Conservation (phyloP, 495 filamentous ascomycete species). For the Penicillium bovifimosum region DNA sequence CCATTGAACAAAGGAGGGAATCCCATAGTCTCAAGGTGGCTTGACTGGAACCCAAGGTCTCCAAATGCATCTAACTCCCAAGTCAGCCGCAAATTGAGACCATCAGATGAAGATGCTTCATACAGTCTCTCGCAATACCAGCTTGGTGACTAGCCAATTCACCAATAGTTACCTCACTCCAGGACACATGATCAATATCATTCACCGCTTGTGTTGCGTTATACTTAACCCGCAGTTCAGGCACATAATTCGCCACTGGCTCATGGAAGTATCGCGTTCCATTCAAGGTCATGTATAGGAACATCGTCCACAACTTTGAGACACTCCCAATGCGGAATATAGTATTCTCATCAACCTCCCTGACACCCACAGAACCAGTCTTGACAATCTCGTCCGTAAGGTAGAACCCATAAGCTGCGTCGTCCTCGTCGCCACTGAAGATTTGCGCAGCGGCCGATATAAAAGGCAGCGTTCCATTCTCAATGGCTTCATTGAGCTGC, state of each 20-base stretch:
- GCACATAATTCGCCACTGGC: slow-evolving; percentile 42
- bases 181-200: slow-evolving; percentile 36
- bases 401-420: slow-evolving; percentile 3
- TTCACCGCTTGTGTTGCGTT: slow-evolving; percentile 17
- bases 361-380: slow-evolving; percentile 30
- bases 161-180: slow-evolving; percentile 51
- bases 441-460: slow-evolving; percentile 43
- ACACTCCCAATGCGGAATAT: slow-evolving; percentile 49
- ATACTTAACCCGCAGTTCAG: slow-evolving; percentile 38
- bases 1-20: slow-evolving; percentile 27
- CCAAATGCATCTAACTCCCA: slow-evolving; percentile 16
- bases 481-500: slow-evolving; percentile 13
- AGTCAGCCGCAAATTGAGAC: not conserved
- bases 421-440: slow-evolving; percentile 5
- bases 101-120: not conserved
- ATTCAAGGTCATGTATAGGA: slow-evolving; percentile 43
- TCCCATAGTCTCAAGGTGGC: slow-evolving; percentile 19
- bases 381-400: slow-evolving; percentile 1
- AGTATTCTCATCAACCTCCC: slow-evolving; percentile 35
- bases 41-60: slow-evolving; percentile 13
- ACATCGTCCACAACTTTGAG: slow-evolving; percentile 46
- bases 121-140: slow-evolving; percentile 45
- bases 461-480: slow-evolving; percentile 26
- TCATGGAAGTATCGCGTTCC: slow-evolving; percentile 40
- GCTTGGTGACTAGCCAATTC: slow-evolving; percentile 49